Evolutionary conservation across 345 rosid genomes (phyloP).

Genomic region (Citropsis articulata): DNA sequence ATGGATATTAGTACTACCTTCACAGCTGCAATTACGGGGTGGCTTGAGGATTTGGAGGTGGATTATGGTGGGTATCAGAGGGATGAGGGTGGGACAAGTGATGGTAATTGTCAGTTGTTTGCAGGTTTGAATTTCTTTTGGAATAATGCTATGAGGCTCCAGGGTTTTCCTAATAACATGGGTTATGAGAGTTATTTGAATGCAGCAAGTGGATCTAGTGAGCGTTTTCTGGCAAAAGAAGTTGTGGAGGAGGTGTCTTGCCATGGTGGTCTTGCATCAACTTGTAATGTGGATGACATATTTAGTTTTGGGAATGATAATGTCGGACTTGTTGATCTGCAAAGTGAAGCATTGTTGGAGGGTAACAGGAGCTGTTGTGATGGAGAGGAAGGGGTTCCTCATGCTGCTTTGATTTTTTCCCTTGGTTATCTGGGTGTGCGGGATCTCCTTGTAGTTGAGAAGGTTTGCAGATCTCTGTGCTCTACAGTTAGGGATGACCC

Average conservation of each 20-base stretch:
- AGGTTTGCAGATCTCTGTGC: constrained; percentile 62
- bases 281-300: constrained; percentile 34
- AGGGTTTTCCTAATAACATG: constrained; percentile 41
- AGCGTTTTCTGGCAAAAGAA: constrained; percentile 25
- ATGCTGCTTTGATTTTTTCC: constrained; percentile 52
- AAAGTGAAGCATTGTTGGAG: constrained; percentile 24
- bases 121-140: constrained; percentile 76
- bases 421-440: constrained; percentile 60
- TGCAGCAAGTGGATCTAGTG: constrained; percentile 29
- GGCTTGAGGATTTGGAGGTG: constrained; percentile 86
- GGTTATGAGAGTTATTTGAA: constrained; percentile 24
- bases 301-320: constrained; percentile 28
- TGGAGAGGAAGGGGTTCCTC: constrained; percentile 45
- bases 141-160: constrained; percentile 76
- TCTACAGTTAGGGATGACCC: constrained; percentile 55
- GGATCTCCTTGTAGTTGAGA: constrained; percentile 72
- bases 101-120: constrained; percentile 57
- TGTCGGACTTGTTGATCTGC: constrained; percentile 16
- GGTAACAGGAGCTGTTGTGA: constrained; percentile 18
- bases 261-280: constrained; percentile 19
- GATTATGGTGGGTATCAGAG: constrained; percentile 47
- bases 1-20: constrained; percentile 82
- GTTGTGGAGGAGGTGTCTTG: constrained; percentile 25
- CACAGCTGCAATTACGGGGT: constrained; percentile 78
- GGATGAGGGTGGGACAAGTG: constrained; percentile 38